A percentile compares a stretch with the other conserved stretches of the same genome.
Conservation (phyloP, 2,329 filamentous ascomycete species). For the Trematosphaeria pertusa region DNA sequence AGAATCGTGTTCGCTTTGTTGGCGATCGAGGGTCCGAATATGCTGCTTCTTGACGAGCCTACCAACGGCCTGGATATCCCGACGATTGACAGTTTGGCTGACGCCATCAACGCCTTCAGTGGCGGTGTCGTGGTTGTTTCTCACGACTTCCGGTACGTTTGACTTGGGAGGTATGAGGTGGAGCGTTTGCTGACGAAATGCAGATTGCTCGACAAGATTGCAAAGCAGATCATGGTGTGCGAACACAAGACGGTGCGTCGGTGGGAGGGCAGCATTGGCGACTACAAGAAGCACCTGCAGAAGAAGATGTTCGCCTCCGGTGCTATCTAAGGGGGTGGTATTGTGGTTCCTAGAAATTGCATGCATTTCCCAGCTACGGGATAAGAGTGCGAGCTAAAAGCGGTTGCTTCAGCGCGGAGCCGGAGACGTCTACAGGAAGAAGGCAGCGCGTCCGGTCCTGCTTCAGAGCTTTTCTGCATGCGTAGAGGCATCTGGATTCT, state of each 20-base stretch:
- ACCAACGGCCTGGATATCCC: constrained; percentile 99
- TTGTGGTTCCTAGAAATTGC: constrained; percentile 27
- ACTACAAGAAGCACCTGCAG: constrained; percentile 97
- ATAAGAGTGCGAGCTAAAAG: constrained; percentile 36
- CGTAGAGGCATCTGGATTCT: constrained; percentile 44
- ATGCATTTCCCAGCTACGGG: constrained; percentile 35
- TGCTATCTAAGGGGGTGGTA: constrained; percentile 69
- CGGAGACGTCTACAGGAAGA: constrained; percentile 40
- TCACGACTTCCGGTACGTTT: constrained; percentile 93
- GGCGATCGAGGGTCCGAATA: constrained; percentile 95
- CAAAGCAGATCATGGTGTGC: constrained; percentile 99
- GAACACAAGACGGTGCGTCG: constrained; percentile 92
- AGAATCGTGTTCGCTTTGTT: constrained; percentile 97
- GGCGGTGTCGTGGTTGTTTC: constrained; percentile 98
- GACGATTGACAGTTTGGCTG: constrained; percentile 95
- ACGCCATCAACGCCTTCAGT: constrained; percentile 95
- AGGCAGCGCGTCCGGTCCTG: constrained; percentile 42
- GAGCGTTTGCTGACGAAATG: constrained; percentile 41
- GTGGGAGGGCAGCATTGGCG: constrained; percentile 88
- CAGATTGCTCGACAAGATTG: constrained; percentile 97
- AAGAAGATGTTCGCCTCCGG: constrained; percentile 97
- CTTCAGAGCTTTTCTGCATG: constrained; percentile 39
- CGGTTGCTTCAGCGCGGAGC: constrained; percentile 38
- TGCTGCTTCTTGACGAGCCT: constrained; percentile 96
- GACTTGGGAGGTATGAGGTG: too few relatives aligned